Percentiles rank a stretch among this genome's conserved stretches.
Conservation (phyloP, 306 rosid species). For the Cyamopsis tetragonoloba region DNA sequence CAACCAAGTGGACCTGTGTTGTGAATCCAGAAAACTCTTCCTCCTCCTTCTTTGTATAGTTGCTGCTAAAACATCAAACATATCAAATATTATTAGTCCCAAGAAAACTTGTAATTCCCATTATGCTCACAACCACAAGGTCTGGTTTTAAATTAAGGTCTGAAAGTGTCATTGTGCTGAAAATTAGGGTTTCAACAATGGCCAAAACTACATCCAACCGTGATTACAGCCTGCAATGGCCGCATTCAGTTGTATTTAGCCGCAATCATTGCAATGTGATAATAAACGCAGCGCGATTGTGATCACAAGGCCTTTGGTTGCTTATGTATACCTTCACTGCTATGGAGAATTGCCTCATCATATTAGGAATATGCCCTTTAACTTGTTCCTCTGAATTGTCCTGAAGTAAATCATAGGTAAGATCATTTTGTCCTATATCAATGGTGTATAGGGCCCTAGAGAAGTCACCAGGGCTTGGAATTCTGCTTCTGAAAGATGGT, state of each 20-base stretch:
- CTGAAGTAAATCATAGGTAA: constrained; percentile 51
- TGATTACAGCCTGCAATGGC: too few relatives aligned
- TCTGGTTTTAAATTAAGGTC: too few relatives aligned
- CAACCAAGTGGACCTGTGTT: constrained; percentile 80
- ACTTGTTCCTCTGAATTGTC: constrained; percentile 54
- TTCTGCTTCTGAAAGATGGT: constrained; percentile 35
- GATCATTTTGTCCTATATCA: constrained; percentile 92
- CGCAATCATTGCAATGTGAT: too few relatives aligned
- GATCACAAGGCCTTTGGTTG: background rate
- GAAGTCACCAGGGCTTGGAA: constrained; percentile 69
- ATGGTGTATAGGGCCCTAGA: constrained; percentile 66
- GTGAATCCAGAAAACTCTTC: constrained; percentile 78
- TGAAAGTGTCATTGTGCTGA: too few relatives aligned
- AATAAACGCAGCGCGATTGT: too few relatives aligned
- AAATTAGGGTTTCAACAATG: too few relatives aligned
- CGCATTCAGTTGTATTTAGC: too few relatives aligned
- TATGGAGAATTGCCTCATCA: constrained; percentile 44
- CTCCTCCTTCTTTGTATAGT: constrained; percentile 69
- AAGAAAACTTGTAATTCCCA: too few relatives aligned
- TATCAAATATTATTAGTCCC: too few relatives aligned
- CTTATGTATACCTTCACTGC: constrained; percentile 66
- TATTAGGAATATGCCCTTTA: constrained; percentile 57
- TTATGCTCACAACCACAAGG: too few relatives aligned
- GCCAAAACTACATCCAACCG: too few relatives aligned
- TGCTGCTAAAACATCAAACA: constrained; percentile 59